Conservation (phyloP, 2,329 filamentous ascomycete genomes). For the Fusarium buharicum region DNA sequence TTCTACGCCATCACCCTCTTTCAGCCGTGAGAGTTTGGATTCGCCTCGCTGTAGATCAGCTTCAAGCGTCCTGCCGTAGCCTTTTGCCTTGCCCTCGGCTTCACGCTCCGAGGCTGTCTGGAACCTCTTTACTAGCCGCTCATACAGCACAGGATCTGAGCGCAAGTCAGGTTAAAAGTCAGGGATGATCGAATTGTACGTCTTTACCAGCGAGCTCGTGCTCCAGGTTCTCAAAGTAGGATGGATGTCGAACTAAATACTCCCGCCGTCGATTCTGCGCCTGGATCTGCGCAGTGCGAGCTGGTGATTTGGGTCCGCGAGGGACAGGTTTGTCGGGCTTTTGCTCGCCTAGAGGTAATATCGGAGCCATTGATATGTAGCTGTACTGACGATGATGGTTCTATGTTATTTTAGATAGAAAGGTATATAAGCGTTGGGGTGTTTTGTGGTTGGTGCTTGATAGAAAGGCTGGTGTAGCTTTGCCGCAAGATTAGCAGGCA, state of each 20-base stretch:
- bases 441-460: neutral
- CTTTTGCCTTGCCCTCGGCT: conserved; percentile 76
- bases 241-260: conserved; percentile 77
- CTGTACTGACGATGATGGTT: neutral
- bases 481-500: neutral
- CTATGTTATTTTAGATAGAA: neutral
- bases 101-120: conserved; percentile 79
- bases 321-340: conserved; percentile 54
- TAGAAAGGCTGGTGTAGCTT: conserved; percentile 1
- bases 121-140: conserved; percentile 80
- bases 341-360: conserved; percentile 14
- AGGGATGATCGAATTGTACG: neutral
- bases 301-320: conserved; percentile 56
- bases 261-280: conserved; percentile 81
- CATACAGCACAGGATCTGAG: conserved; percentile 83
- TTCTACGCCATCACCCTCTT: conserved; percentile 23
- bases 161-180: conserved; percentile 15
- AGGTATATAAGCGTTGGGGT: neutral
- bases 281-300: conserved; percentile 60
- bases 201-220: conserved; percentile 64
- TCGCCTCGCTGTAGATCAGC: conserved; percentile 81
- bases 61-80: conserved; percentile 82
- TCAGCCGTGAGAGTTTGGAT: conserved; percentile 72
- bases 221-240: conserved; percentile 71
- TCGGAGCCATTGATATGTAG: conserved; percentile 29